Conservation (phyloP, 2,329 filamentous ascomycete species). For the Talaromyces sp. region DNA sequence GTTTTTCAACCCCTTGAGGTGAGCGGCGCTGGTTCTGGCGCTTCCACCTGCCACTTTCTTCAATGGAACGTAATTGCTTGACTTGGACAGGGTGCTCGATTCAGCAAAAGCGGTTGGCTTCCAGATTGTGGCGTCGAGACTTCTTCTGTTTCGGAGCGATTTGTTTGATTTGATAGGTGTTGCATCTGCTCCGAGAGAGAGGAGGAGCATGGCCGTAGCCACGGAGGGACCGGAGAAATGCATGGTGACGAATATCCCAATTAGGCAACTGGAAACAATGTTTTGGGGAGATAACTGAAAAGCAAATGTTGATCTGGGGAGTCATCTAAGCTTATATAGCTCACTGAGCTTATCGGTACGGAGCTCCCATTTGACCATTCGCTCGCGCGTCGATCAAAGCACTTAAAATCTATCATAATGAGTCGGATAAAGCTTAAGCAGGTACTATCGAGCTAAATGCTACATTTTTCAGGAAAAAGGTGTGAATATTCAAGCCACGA, state of each 20-base stretch:
- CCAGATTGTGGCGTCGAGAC: background rate
- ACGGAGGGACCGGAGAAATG: background rate
- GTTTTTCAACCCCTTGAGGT: conserved; percentile 10
- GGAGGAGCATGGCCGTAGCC: conserved; percentile 4
- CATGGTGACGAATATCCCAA: background rate
- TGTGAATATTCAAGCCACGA: background rate
- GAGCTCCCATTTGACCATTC: background rate
- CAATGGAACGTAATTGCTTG: conserved; percentile 7
- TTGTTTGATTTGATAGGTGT: background rate
- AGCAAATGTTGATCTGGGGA: background rate
- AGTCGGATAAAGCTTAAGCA: background rate
- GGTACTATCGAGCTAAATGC: background rate
- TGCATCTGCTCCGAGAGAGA: background rate
- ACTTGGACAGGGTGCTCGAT: background rate
- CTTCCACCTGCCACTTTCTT: conserved; percentile 14
- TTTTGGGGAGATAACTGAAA: background rate
- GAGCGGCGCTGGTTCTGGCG: conserved; percentile 13
- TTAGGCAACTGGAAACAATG: background rate
- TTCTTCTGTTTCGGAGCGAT: background rate
- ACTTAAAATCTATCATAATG: background rate
- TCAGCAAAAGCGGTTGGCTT: conserved; percentile 12
- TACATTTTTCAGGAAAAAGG: background rate
- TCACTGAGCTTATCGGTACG: background rate
- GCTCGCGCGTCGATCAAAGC: background rate
- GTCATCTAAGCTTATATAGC: background rate